Percentiles rank a stretch among this genome's conserved stretches.
phyloP scores from a whole-genome alignment of 2,329 filamentous ascomycete species.

The Colletotrichum sp. region DNA sequence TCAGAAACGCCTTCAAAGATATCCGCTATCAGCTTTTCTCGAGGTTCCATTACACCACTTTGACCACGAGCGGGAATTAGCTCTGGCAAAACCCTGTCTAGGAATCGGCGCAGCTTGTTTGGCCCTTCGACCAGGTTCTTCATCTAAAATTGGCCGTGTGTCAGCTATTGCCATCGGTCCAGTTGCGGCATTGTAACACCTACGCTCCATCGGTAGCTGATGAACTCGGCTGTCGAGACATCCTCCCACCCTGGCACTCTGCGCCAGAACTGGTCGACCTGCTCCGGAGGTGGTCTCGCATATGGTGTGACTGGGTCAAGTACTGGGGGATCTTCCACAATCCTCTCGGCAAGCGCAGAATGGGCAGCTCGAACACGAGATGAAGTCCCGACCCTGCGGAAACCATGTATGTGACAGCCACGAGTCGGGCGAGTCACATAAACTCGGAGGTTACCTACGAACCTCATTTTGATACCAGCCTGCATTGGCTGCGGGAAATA shows the following conservation, averaged over 20 bases:
- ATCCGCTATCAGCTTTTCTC: conserved; percentile 59
- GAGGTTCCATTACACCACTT: conserved; percentile 42
- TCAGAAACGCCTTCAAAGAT: conserved; percentile 55
- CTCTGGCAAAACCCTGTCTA: conserved; percentile 54
- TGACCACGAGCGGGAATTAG: conserved; percentile 44
- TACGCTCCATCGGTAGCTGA: conserved; percentile 61
- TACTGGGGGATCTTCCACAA: background rate
- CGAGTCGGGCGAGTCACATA: background rate
- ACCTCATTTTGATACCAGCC: background rate
- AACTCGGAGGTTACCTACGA: background rate
- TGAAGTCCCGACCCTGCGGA: background rate
- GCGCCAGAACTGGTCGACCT: conserved; percentile 53
- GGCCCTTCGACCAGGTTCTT: conserved; percentile 55
- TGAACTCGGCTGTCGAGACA: conserved; percentile 51
- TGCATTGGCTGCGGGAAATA: background rate
- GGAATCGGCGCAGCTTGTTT: conserved; percentile 51
- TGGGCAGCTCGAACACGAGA: background rate
- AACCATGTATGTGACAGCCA: background rate
- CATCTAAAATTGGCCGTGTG: conserved; percentile 33
- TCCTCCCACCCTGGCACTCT: conserved; percentile 54
- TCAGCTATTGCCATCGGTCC: background rate
- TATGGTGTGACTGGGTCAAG: background rate
- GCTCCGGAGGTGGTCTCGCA: background rate
- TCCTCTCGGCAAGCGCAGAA: background rate
- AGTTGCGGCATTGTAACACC: conserved; percentile 25